A percentile compares a stretch with the other conserved stretches of the same genome.
phyloP scores from a whole-genome alignment of 768 basidiomycete species.

The Tephrocybe sp. region DNA sequence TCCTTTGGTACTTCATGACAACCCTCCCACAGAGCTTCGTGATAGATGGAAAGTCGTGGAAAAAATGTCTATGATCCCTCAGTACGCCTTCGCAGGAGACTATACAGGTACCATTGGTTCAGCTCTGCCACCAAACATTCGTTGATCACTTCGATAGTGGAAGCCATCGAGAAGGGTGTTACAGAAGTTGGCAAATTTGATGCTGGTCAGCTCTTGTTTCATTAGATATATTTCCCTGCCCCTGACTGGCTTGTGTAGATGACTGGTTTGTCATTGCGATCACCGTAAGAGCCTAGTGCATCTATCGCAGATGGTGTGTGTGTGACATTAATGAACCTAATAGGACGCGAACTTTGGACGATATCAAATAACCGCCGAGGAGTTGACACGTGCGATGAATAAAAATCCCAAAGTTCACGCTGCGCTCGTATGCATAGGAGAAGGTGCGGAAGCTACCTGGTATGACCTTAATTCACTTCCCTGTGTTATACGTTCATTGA shows the following conservation, averaged over 20 bases:
- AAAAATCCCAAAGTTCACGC: slow-evolving; percentile 63
- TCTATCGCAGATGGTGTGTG: not conserved
- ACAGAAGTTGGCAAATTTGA: slow-evolving; percentile 58
- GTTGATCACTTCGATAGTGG: slow-evolving; percentile 36
- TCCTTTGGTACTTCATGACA: slow-evolving; percentile 44
- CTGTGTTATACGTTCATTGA: not conserved
- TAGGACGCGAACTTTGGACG: slow-evolving; percentile 66
- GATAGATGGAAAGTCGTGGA: slow-evolving; percentile 67
- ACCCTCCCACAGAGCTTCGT: slow-evolving; percentile 48
- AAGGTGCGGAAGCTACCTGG: slow-evolving; percentile 65
- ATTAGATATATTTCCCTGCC: not conserved
- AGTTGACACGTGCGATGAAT: slow-evolving; percentile 55
- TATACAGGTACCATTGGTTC: slow-evolving; percentile 44
- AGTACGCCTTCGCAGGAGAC: slow-evolving; percentile 69
- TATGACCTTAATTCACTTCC: slow-evolving; percentile 21
- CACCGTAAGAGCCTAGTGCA: slow-evolving; percentile 32
- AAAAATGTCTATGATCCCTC: slow-evolving; percentile 67
- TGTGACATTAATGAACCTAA: not conserved
- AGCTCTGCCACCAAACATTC: not conserved
- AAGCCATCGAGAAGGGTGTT: slow-evolving; percentile 64
- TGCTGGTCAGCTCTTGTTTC: slow-evolving; percentile 38
- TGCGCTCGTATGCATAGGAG: slow-evolving; percentile 66
- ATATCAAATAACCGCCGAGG: slow-evolving; percentile 59
- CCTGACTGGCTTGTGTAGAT: slow-evolving; percentile 30
- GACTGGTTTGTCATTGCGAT: slow-evolving; percentile 73